phyloP scores from a whole-genome alignment of 768 basidiomycete genomes.

The Melanogaster broomeanus region DNA sequence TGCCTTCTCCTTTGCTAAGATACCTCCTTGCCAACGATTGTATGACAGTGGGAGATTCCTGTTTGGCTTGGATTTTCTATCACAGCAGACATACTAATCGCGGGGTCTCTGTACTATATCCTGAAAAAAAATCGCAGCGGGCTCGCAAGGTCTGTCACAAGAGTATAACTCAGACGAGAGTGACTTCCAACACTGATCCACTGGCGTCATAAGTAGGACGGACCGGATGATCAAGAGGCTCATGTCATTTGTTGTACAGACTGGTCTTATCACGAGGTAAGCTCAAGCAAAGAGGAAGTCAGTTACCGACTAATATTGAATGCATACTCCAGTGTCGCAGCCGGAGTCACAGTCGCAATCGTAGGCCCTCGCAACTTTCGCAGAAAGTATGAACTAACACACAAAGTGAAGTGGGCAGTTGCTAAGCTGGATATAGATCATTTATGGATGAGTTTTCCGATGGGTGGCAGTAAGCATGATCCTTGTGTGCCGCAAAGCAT shows the following conservation, averaged over 20 bases:
- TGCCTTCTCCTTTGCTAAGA: background rate
- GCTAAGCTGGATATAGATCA: conserved; percentile 18
- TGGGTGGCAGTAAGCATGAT: conserved; percentile 22
- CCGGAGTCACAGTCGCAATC: conserved; percentile 11
- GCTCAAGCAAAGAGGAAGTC: background rate
- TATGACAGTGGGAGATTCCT: conserved; percentile 18
- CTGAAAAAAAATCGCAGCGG: conserved; percentile 10
- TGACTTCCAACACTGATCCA: background rate
- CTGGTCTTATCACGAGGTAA: conserved; percentile 28
- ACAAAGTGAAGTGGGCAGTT: conserved; percentile 21
- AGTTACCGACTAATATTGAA: background rate
- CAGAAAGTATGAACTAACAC: background rate
- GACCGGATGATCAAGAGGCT: conserved; percentile 16
- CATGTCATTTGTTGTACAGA: conserved; percentile 22
- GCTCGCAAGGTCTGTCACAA: conserved; percentile 12
- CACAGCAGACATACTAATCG: conserved; percentile 22
- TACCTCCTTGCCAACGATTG: background rate
- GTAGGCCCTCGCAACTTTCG: conserved; percentile 12
- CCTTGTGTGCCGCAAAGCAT: background rate
- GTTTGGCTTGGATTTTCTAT: conserved; percentile 25
- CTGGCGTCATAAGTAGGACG: conserved; percentile 6
- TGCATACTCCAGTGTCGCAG: conserved; percentile 11
- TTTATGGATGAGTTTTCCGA: conserved; percentile 25
- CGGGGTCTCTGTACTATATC: conserved; percentile 17
- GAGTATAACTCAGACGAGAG: background rate